A percentile compares a stretch with the other conserved stretches of the same genome.
Conservation (phyloP, 164 flowering plant species). For the Magnolia sinica region DNA sequence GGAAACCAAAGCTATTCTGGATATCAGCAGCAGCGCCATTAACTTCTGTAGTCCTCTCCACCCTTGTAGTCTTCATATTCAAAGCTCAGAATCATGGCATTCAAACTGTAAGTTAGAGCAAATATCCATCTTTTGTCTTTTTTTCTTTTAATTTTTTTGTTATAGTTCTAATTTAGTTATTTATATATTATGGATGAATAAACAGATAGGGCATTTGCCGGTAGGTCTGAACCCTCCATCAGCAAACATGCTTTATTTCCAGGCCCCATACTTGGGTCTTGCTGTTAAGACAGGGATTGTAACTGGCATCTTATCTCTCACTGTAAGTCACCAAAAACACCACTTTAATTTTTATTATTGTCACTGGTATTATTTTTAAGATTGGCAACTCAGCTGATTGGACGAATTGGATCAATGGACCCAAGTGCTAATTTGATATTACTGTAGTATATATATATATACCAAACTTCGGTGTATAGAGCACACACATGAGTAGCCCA, state of each 20-base stretch:
- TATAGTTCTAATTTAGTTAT: not conserved
- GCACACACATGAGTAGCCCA: too few relatives aligned
- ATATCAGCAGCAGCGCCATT: conserved; percentile 75
- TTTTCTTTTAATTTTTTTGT: not conserved
- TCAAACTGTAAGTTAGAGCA: conserved; percentile 27
- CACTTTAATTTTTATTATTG: too few relatives aligned
- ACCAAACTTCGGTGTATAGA: too few relatives aligned
- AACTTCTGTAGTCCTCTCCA: conserved; percentile 54
- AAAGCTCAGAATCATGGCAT: conserved; percentile 45
- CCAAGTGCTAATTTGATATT: too few relatives aligned
- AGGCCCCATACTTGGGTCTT: conserved; percentile 30
- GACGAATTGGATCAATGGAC: too few relatives aligned
- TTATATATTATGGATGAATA: not conserved
- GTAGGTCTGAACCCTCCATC: conserved; percentile 75
- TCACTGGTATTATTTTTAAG: too few relatives aligned
- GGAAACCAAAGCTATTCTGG: conserved; percentile 67
- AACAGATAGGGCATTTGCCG: conserved; percentile 66
- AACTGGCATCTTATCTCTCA: conserved; percentile 58
- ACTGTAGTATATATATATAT: too few relatives aligned
- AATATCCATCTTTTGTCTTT: not conserved
- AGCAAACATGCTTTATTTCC: conserved; percentile 40
- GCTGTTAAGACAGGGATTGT: conserved; percentile 54
- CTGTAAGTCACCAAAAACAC: conserved; percentile 38
- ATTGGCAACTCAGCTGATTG: too few relatives aligned
- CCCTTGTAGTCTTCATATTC: conserved; percentile 41